phyloP scores from a whole-genome alignment of 768 basidiomycete species.

The Podaxis sp. region DNA sequence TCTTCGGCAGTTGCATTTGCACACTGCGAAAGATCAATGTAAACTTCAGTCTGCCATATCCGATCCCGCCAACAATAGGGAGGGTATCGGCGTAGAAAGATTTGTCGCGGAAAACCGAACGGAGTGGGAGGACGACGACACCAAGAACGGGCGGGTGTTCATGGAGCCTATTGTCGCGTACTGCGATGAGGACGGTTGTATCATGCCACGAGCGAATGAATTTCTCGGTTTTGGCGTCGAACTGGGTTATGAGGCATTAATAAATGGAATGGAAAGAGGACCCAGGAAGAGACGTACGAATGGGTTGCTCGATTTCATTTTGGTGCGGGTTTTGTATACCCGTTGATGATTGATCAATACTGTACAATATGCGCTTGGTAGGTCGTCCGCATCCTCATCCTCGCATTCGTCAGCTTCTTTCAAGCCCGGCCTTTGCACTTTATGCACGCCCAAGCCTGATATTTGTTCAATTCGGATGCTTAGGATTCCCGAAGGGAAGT shows the following conservation, averaged over 20 bases:
- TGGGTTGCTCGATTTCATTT: constrained; percentile 43
- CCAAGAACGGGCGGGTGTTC: constrained; percentile 71
- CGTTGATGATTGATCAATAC: constrained; percentile 41
- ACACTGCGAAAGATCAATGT: constrained; percentile 69
- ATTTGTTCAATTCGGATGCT: constrained; percentile 67
- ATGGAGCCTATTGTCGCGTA: constrained; percentile 57
- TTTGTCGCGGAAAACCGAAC: constrained; percentile 43
- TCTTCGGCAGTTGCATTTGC: constrained; percentile 53
- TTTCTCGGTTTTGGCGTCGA: constrained; percentile 64
- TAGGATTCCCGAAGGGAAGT: constrained; percentile 68
- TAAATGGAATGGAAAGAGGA: neutral
- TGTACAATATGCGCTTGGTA: constrained; percentile 65
- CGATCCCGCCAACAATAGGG: constrained; percentile 69
- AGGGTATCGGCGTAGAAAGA: constrained; percentile 59
- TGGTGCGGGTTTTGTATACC: constrained; percentile 45
- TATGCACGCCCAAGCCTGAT: constrained; percentile 58
- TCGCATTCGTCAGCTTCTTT: constrained; percentile 51
- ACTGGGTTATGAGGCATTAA: constrained; percentile 26
- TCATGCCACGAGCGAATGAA: constrained; percentile 64
- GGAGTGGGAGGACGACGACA: constrained; percentile 55
- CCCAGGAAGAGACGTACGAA: constrained; percentile 30
- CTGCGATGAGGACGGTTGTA: constrained; percentile 61
- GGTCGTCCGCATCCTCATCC: constrained; percentile 55
- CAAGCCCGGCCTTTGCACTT: constrained; percentile 51
- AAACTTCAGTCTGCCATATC: constrained; percentile 61